Evolutionary conservation across 192 early-diverging fungal genomes (phyloP), one percentile per base, ranked within the genome.

Genomic region (Martensiomyces pterosporus): DNA sequence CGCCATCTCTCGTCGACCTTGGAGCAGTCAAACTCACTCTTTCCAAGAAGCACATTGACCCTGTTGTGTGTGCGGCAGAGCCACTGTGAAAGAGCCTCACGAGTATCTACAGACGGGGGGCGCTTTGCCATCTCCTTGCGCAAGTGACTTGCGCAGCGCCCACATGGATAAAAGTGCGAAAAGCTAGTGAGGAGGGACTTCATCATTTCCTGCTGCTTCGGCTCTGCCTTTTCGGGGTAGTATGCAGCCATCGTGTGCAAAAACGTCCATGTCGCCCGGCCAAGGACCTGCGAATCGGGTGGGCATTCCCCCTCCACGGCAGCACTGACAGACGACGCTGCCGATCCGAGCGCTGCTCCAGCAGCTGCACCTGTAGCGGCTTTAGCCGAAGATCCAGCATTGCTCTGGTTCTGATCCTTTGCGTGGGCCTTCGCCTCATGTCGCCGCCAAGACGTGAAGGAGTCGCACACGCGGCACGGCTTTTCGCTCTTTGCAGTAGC

Each of bases 211-310:
- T 88, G 85, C 61, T 99, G 84, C 34, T 67, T 54, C 1, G 48
- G 29, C 2, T 85, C 79, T 0, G 96, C 90, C 14, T 57, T 66
- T 19, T 89, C 82, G 0, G 96, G 93, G 58, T 98, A 98, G 72
- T 98, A 94, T 0, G 93, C 92, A 3, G 93, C 91, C 84, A 94
- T 93, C 0, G 93, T 94, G 64, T 98, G 96, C 40, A 99, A 75
- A 46, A 97, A 92, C 3, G 93, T 97, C 96, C 96, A 99, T 0
- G 92, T 92, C n/a, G 90, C 79, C 3, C 79, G 70, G 18, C 96
- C 96, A 16, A 98, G 85, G 24, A 78, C 76, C 45, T 78, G 69
- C 4, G 82, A 82, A 63, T 98, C 93, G 0, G 91, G 82, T 14
- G 91, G 92, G 57, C 91, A 94, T 36, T 82, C 79, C 38, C 56